phyloP scores from a whole-genome alignment of 306 rosid genomes.

The Prunus mume region DNA sequence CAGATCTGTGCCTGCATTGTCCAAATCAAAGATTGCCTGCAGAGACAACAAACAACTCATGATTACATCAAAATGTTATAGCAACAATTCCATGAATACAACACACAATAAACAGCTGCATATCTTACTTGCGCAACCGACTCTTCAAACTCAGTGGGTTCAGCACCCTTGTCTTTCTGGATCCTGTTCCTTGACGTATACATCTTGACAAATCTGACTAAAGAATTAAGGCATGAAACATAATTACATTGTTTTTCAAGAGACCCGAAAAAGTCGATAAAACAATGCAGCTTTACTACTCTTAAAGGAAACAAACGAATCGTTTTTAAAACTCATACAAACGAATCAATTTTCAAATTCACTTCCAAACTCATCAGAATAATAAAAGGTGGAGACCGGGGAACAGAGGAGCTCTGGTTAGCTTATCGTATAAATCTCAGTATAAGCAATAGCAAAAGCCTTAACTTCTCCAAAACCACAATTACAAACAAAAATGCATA shows the following conservation, averaged over 20 bases:
- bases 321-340: too few species aligned
- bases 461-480: not conserved
- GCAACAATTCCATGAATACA: not conserved
- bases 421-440: not conserved
- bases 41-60: slow-evolving; percentile 2
- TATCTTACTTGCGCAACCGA: slow-evolving; percentile 58
- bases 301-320: too few species aligned
- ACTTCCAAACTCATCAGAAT: too few species aligned
- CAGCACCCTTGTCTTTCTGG: slow-evolving; percentile 61
- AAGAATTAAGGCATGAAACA: not conserved
- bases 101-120: not conserved
- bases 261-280: not conserved
- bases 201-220: slow-evolving; percentile 48
- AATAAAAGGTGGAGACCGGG: too few species aligned
- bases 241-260: not conserved
- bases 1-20: slow-evolving; percentile 67
- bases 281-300: too few species aligned
- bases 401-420: not conserved
- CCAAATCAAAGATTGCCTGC: slow-evolving; percentile 74
- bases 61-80: not conserved
- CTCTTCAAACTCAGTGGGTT: slow-evolving; percentile 72
- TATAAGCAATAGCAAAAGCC: too few species aligned
- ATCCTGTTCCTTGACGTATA: slow-evolving; percentile 70
- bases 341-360: too few species aligned
- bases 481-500: not conserved